Base-by-base conservation (phyloP, 75 land plant species). In the Sequoiadendron giganteum region DNA sequence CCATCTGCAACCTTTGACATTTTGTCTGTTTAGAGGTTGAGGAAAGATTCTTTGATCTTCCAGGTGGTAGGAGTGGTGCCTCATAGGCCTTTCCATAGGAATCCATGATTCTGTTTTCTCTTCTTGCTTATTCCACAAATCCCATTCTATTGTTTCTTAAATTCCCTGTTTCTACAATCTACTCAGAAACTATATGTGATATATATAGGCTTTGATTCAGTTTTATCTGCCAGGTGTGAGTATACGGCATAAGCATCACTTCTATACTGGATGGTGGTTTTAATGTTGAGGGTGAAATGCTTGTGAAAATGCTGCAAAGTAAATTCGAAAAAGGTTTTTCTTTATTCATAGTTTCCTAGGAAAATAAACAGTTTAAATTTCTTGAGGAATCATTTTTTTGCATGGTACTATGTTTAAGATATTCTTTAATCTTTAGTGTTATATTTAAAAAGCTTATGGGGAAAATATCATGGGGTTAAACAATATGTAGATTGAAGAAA, bases 401-500 rank as follows among this genome's bases (percentile, higher is more conserved):
- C 28, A 73, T 73, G 77, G 15, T 32, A 73, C 0, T 25, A 73
- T 73, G 77, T 10, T 73, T 73, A 73, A 34, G 38, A 73, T 32
- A 32, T 73, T n/a, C n/a, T n/a, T n/a, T n/a, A n/a, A n/a, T 34
- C 13, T 32, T 32, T 6, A 73, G 38, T 73, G 70, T 32, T 32
- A 73, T 73, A 32, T 2, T 1, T 34, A 13, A 73, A 73, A 73
- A 34, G 38, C 77, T 73, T 32, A 34, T 30, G 38, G 38, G 77
- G 38, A 73, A 73, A 11, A 13, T 73, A 73, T 73, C 77, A 30
- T 32, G 77, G 28, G 13, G 38, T 73, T 32, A 70, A 73, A 34
- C 36, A 73, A 73, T 73, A 65, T 73, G 38, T 73, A 98, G 98
- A 93, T 98, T 25, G 85, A 94, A 88, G 92, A 91, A 80, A 92